A percentile compares a stretch with the other conserved stretches of the same genome.
Conservation (phyloP, 2,329 filamentous ascomycete species). For the Ceratocystis eucalypticola region DNA sequence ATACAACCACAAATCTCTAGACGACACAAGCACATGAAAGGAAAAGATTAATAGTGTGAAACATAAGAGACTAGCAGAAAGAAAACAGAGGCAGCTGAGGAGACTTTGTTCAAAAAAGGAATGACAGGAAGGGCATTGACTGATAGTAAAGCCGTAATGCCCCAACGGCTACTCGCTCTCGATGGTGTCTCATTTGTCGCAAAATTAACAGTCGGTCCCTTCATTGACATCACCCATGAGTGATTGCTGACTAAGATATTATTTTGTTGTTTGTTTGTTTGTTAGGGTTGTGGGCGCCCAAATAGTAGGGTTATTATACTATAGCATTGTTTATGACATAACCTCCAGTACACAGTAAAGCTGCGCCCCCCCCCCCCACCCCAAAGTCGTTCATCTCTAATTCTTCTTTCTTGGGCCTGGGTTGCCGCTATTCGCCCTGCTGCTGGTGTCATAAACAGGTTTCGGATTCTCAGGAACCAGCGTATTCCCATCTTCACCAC, state of each 20-base stretch:
- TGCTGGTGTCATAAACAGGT: constrained; percentile 22
- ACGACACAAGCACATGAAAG: constrained; percentile 18
- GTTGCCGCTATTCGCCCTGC: constrained; percentile 21
- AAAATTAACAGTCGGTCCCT: not conserved
- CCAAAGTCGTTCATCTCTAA: constrained; percentile 18
- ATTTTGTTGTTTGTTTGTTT: not conserved
- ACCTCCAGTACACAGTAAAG: no score
- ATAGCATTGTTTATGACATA: no score
- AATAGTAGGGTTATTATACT: not conserved
- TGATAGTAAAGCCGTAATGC: not conserved
- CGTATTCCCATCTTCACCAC: constrained; percentile 34
- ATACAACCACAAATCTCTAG: constrained; percentile 18
- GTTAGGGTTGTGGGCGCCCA: not conserved
- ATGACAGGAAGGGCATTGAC: no score
- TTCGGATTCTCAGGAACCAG: constrained; percentile 22
- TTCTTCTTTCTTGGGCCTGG: constrained; percentile 26
- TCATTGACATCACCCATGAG: not conserved
- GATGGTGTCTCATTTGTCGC: not conserved
- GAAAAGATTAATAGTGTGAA: not conserved
- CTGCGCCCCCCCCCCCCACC: no score
- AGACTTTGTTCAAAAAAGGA: no score
- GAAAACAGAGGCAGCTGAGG: not conserved
- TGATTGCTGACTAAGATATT: not conserved
- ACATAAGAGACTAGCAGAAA: not conserved
- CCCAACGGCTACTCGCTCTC: not conserved